A percentile compares a stretch with the other conserved stretches of the same genome.
Conservation (phyloP, 768 basidiomycete genomes). For the Lactarius sanguifluus region DNA sequence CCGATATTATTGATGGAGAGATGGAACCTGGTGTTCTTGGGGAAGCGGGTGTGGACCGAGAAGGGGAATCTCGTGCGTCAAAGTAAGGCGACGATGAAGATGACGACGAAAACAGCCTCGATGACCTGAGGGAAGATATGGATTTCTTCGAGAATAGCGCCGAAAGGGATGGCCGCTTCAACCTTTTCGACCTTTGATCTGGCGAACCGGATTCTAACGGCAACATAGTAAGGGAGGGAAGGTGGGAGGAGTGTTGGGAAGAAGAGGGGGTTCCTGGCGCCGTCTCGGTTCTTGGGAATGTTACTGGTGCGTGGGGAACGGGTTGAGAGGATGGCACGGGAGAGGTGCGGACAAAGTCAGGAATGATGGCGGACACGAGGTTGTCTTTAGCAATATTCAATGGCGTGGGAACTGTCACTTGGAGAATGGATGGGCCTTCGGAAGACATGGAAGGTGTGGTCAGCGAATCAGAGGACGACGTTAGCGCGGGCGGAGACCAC, state of each 20-base stretch:
- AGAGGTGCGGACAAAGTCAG: conserved; percentile 33
- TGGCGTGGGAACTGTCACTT: conserved; percentile 11
- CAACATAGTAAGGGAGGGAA: conserved; percentile 36
- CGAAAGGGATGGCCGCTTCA: conserved; percentile 70
- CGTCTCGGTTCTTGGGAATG: conserved; percentile 47
- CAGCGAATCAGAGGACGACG: conserved; percentile 28
- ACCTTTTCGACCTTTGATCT: conserved; percentile 38
- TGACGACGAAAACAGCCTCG: conserved; percentile 36
- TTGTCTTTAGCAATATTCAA: conserved; percentile 34
- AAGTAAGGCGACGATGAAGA: conserved; percentile 38
- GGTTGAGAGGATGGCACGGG: conserved; percentile 29
- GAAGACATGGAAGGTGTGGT: conserved; percentile 30
- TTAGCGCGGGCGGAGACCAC: conserved; percentile 23
- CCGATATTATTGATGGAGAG: conserved; percentile 36
- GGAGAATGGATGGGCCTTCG: conserved; percentile 20
- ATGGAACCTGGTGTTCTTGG: conserved; percentile 30
- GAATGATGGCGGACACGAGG: conserved; percentile 36
- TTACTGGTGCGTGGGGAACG: conserved; percentile 34
- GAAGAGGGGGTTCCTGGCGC: conserved; percentile 36
- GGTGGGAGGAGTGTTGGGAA: conserved; percentile 40
- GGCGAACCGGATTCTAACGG: conserved; percentile 38
- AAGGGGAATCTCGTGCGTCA: conserved; percentile 38
- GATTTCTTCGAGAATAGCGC: conserved; percentile 68
- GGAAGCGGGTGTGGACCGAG: conserved; percentile 20
- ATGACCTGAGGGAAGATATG: conserved; percentile 44